phyloP scores from a whole-genome alignment of 106 monocot species.

The Alisma plantagoaquatica region DNA sequence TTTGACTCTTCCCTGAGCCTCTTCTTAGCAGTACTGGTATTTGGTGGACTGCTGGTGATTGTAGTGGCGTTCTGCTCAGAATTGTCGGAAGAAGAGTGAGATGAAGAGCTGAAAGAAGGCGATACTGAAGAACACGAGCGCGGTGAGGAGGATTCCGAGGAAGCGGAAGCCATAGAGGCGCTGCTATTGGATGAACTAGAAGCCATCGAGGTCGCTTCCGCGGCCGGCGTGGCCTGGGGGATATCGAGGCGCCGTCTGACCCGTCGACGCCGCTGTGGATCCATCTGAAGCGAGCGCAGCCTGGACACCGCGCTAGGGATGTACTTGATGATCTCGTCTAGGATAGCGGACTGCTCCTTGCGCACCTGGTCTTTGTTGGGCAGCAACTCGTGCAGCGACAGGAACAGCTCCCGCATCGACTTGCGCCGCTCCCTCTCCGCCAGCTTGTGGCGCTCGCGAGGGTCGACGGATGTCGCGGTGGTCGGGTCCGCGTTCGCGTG shows the following conservation, averaged over 20 bases:
- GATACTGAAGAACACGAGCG: neutral
- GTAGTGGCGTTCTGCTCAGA: neutral
- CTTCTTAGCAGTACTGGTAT: neutral
- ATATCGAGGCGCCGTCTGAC: no score
- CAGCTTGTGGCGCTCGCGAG: neutral
- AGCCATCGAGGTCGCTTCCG: no score
- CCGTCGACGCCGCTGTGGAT: no score
- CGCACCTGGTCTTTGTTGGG: neutral
- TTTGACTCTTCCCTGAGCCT: no score
- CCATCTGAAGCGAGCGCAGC: neutral
- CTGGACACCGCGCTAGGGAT: neutral
- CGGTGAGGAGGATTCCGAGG: no score
- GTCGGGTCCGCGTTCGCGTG: no score
- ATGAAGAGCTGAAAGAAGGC: no score
- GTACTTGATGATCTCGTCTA: conserved; percentile 1
- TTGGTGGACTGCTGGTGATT: neutral
- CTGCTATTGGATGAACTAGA: no score
- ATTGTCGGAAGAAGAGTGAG: no score
- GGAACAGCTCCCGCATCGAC: conserved; percentile 1
- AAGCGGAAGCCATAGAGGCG: no score
- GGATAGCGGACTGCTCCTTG: neutral
- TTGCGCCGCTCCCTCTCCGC: conserved; percentile 1
- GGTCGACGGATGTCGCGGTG: no score
- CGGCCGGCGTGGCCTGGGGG: no score
- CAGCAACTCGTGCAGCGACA: neutral